Base-by-base conservation (phyloP, 169 alveolate species). In the Plasmodium vinckei region DNA sequence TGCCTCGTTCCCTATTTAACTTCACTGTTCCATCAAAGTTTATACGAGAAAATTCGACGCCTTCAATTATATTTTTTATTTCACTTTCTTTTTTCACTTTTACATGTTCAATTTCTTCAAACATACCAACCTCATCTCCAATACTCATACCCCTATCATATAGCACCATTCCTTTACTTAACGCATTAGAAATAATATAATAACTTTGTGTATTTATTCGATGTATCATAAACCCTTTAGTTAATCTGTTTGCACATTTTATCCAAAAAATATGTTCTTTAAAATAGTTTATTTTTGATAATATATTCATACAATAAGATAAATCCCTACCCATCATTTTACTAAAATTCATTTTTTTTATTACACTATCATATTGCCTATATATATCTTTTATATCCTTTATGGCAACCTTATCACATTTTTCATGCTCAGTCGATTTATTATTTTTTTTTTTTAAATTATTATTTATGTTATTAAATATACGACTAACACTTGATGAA, bases 281-380 rank as follows among this genome's bases (percentile, higher is more conserved):
- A 17, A 82, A 82, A 46, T 67, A 56, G 9, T 54, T 33, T 9
- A 82, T 53, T 57, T 82, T 82, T n/a, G 90, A 67, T 2, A 82
- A 2, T n/a, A 82, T 82, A 17, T 68, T 82, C 90, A 82, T 82
- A 27, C 90, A 82, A 27, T 82, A 57, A 1, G 90, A 82, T 15
- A 82, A 61, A 72, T 82, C 90, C 21, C 90, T 17, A 42, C 90
- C 90, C 13, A 82, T 9, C 90, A 82, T 82, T 82, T 60, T 67
- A 27, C 49, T 54, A 46, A 59, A 44, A 17, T 68, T 17, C 17
- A 82, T 65, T 39, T 82, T 82, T 10, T 6, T 17, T 42, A 82
- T 21, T 4, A 59, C 64, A 54, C 65, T 60, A 39, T 82, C 90
- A 49, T 53, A 68, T 13, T 82, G 84, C 15, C 19, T 65, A 27